phyloP scores from a whole-genome alignment of 352 stramenopile species.

The Phytopythium vexans region DNA sequence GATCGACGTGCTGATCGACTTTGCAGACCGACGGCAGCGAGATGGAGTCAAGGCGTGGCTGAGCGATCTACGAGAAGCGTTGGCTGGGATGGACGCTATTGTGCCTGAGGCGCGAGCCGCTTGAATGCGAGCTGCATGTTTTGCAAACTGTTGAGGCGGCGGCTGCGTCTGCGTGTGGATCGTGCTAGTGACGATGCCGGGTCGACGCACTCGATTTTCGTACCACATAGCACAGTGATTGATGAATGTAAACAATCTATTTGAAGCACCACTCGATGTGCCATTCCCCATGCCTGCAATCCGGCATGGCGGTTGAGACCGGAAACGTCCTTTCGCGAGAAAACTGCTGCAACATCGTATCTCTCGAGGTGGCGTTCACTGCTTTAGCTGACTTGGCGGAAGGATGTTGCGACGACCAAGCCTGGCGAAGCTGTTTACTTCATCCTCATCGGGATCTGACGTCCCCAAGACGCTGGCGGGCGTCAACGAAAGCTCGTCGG shows the following conservation, averaged over 20 bases:
- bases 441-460: too few relatives aligned
- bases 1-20: slow-evolving; percentile 8
- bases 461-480: neutral
- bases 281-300: too few relatives aligned
- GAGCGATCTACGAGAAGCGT: neutral
- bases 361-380: neutral
- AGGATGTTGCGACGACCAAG: slow-evolving; percentile 14
- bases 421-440: slow-evolving; percentile 16
- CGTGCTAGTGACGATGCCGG: neutral
- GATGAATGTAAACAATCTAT: too few relatives aligned
- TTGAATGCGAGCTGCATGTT: neutral
- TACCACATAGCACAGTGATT: too few relatives aligned
- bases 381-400: neutral
- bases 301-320: too few relatives aligned
- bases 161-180: neutral
- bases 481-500: neutral
- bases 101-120: neutral
- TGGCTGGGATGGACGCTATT: too few relatives aligned
- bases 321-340: too few relatives aligned
- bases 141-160: neutral
- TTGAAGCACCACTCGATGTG: too few relatives aligned
- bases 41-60: neutral
- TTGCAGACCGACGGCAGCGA: slow-evolving; percentile 13
- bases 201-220: too few relatives aligned
- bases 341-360: neutral